phyloP scores from a whole-genome alignment of 257 asterid species.

The Haberlea rhodopensis region DNA sequence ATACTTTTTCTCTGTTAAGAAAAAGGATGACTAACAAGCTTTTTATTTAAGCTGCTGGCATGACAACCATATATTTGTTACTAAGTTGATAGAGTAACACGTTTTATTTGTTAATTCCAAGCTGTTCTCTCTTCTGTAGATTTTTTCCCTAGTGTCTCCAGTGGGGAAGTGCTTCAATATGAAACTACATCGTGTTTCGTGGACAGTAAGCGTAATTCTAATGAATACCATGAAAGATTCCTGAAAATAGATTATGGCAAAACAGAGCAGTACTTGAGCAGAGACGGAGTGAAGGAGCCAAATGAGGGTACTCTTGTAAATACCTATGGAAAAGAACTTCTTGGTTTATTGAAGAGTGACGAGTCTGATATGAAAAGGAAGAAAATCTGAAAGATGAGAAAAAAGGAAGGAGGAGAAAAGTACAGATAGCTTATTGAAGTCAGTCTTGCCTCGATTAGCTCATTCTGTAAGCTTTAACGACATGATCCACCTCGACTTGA shows the following conservation, averaged over 20 bases:
- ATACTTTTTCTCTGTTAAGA: background rate
- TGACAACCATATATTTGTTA: constrained; percentile 3
- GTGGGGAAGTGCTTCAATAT: constrained; percentile 47
- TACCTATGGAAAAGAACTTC: constrained; percentile 32
- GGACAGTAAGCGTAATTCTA: constrained; percentile 44
- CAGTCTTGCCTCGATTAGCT: constrained; percentile 64
- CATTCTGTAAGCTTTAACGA: constrained; percentile 75
- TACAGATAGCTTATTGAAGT: constrained; percentile 52
- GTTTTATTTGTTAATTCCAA: constrained; percentile 19
- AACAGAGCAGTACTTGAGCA: too few relatives aligned
- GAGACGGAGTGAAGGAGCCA: constrained; percentile 41
- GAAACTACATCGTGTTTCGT: constrained; percentile 53
- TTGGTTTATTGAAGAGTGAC: constrained; percentile 37
- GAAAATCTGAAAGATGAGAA: constrained; percentile 53
- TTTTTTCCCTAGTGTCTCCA: constrained; percentile 30
- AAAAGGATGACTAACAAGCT: background rate
- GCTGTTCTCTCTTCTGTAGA: constrained; percentile 29
- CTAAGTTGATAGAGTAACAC: constrained; percentile 3
- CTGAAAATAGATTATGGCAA: constrained; percentile 56
- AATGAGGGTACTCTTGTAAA: constrained; percentile 31
- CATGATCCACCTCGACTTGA: constrained; percentile 41
- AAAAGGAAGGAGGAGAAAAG: constrained; percentile 46
- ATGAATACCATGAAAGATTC: constrained; percentile 53
- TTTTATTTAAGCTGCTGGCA: constrained; percentile 13
- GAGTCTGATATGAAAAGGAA: constrained; percentile 43